These are phyloP conservation scores for Phytophthora citricola DNA, from an alignment of 352 stramenopile species.

Conservation along the genomic window DNA sequence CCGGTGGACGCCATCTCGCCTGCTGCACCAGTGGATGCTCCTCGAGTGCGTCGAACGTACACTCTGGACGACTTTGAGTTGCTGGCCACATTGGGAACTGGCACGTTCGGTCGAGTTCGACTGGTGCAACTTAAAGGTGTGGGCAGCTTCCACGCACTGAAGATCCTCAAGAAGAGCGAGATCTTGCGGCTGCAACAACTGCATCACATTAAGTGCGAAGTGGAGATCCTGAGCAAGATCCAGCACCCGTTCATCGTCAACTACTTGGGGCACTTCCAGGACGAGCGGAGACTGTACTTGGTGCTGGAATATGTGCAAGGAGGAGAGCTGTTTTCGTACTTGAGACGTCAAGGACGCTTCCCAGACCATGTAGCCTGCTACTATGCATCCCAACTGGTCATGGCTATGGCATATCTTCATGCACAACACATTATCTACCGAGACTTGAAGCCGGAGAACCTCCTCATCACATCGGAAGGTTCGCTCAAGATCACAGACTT, in stretches of 20 bases:
- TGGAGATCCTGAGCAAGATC: constrained; percentile 89
- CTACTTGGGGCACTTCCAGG: constrained; percentile 89
- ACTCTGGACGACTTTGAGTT: constrained; percentile 79
- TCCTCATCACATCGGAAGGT: constrained; percentile 90
- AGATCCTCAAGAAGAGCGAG: constrained; percentile 94
- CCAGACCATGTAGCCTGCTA: constrained; percentile 88
- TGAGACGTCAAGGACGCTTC: constrained; percentile 84
- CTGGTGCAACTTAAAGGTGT: constrained; percentile 75
- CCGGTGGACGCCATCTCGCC: constrained; percentile 65
- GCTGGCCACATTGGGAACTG: constrained; percentile 82
- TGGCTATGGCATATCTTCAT: constrained; percentile 91
- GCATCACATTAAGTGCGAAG: constrained; percentile 93
- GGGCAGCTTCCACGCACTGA: constrained; percentile 83
- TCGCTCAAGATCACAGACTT: constrained; percentile 95
- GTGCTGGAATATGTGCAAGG: constrained; percentile 94
- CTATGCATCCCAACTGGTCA: constrained; percentile 89
- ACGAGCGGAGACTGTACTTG: constrained; percentile 90
- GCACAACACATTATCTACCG: constrained; percentile 93
- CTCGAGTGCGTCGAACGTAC: constrained; percentile 46
- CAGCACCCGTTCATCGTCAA: constrained; percentile 93
- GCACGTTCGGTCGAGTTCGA: constrained; percentile 90
- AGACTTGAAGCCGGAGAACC: constrained; percentile 94
- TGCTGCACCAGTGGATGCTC: constrained; percentile 40
- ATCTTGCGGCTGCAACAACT: constrained; percentile 91
- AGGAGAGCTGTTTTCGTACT: constrained; percentile 93